Base-by-base conservation (phyloP, 495 filamentous ascomycete genomes). In the Aspergillus asperescens region DNA sequence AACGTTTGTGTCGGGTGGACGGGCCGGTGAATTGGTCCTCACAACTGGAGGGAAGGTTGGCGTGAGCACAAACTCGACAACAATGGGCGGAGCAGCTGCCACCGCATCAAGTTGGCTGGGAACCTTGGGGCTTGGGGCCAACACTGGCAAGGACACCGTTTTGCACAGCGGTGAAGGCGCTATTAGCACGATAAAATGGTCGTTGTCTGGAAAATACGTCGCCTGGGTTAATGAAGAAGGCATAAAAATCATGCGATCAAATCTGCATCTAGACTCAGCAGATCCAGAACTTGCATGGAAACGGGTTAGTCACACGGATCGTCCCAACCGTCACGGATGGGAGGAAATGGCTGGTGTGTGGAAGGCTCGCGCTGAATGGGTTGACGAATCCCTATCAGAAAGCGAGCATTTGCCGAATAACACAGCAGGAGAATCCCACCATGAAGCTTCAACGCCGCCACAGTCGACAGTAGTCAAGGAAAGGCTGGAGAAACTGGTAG, bases 151-250 rank as follows among this genome's bases (percentile, higher is more conserved):
- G 64, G 93, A 98, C 66, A 88, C 84, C 0, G 72, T 97, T 2
- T 65, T 97, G 37, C 94, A 97, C 67, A 90, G 86, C 24, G 93
- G 93, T 3, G 94, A 98, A 69, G 93, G 93, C 6, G 80, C 82
- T 7, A 94, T 98, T 53, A 88, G 82, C 57, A 87, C 86, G 5
- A 90, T 98, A 52, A 87, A 90, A 64, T 98, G 90, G 89, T 96
- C 90, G 0, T 62, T 89, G 48, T 89, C 90, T 1, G 92, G 93
- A 1, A 88, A 86, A 71, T 96, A 87, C 64, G 87, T 97, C 2
- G 86, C 81, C 0, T 98, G 93, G 93, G 77, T 93, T 19, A 97
- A 96, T 59, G 93, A 98, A 67, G 85, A 92, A 59, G 93, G 93
- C 1, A 90, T 96, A 61, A 96, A 95, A 66, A 90, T 98, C 42